A percentile compares a stretch with the other conserved stretches of the same genome.
Evolutionary conservation across 1,139 yeast genomes (phyloP).

Genomic region (Zygotorulaspora mrakii): DNA sequence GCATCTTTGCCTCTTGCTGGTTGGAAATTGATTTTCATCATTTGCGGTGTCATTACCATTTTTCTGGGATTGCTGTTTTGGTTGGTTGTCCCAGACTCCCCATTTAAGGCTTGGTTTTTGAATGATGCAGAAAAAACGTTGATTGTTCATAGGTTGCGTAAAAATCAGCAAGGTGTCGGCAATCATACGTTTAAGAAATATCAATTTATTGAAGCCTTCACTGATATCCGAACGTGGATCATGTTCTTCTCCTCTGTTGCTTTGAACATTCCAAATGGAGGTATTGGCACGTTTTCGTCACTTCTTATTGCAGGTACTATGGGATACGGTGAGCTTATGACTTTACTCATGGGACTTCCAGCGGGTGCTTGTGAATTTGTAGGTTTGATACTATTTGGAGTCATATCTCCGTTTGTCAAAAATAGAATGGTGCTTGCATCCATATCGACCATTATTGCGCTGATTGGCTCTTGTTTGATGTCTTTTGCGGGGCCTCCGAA

Average conservation of each 20-base stretch:
- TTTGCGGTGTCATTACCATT: conserved; percentile 42
- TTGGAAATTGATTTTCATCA: conserved; percentile 43
- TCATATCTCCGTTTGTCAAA: conserved; percentile 29
- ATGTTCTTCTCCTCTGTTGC: conserved; percentile 38
- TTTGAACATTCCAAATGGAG: conserved; percentile 41
- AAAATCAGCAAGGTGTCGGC: conserved; percentile 47
- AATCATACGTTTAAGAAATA: conserved; percentile 46
- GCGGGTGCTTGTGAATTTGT: conserved; percentile 42
- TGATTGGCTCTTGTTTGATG: conserved; percentile 8
- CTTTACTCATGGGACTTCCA: conserved; percentile 42
- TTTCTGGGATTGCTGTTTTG: conserved; percentile 42
- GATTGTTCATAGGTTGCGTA: conserved; percentile 43
- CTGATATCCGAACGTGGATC: conserved; percentile 42
- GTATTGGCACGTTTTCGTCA: conserved; percentile 38
- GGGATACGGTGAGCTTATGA: conserved; percentile 31
- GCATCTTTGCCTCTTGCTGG: conserved; percentile 30
- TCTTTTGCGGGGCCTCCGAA: conserved; percentile 34
- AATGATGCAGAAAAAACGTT: conserved; percentile 45
- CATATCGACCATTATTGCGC: conserved; percentile 31
- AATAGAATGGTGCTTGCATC: conserved; percentile 36
- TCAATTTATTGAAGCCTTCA: conserved; percentile 45
- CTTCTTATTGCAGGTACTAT: conserved; percentile 39
- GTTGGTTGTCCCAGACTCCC: conserved; percentile 45
- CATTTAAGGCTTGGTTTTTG: conserved; percentile 46
- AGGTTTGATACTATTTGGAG: conserved; percentile 21